Base-by-base conservation (phyloP, 192 early-diverging fungal species). In the Coemansia guatemalensis region DNA sequence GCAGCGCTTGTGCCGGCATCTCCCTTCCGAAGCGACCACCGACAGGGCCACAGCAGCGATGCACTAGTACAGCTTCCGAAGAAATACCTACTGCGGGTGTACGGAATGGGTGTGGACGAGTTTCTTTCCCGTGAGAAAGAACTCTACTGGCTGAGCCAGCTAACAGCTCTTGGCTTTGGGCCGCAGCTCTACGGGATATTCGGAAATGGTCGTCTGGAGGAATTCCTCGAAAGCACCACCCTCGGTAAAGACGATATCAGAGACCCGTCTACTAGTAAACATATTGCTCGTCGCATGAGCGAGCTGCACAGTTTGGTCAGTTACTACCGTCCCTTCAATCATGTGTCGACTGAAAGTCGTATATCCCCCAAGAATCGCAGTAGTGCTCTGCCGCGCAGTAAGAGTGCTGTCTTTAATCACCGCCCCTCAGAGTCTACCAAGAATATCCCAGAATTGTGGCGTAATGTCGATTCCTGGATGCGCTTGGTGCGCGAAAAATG, bases 131-230 rank as follows among this genome's bases (percentile, higher is more conserved):
- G 94, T 47, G 85, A 89, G 22, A 87, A 88, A 47, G 94, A 96
- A 65, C 82, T 96, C 48, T 79, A 85, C 24, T 96, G 91, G 88
- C 77, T 94, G 24, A 60, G 73, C 52, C 85, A 89, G 49, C 69
- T 96, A 22, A 88, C 89, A 3, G 69, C 77, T 1, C 68, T 88
- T 53, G 87, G 89, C 0, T 83, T 92, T n/a, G 94, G 92, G 2
- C 90, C 94, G 6, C 77, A 70, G 2, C 62, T 96, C 33, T 74
- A 91, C 9, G 89, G 85, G 1, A 86, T 88, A 18, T 96, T 94
- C 73, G 83, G 76, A 17, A 96, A 96, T 69, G 94, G 94, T 29
- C 81, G 94, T 8, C 79, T 96, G 62, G 94, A 96, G 62, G 84
- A 96, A 68, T 94, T 85, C 52, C 76, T 96, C 1, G 87, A 90